Evolutionary conservation across 192 early-diverging fungal species (phyloP), one percentile per base, ranked within the genome.

Genomic region (Coemansia sp.): DNA sequence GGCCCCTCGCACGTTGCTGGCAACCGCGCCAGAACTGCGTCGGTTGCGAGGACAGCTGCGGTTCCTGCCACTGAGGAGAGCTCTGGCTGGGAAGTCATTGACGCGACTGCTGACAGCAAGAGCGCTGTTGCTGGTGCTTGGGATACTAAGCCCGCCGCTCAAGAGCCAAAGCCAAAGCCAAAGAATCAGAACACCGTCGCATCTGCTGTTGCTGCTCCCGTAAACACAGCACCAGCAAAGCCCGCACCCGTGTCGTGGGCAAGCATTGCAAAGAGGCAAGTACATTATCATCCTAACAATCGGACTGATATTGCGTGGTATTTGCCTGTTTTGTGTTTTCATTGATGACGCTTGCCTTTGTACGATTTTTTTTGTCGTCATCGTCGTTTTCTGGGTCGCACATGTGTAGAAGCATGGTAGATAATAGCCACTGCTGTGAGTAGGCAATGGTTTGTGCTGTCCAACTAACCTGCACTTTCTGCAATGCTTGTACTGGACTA

Each of bases 231-330:
- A 10, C 56, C 71, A n/a, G 40, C 79, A 24, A 82, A 83, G 71
- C 61, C 76, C 11, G 76, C 77, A 24, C 71, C 78, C 18, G 70
- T 83, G 76, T 83, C 81, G 28, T 83, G 81, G 81, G 81, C 81
- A 66, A 83, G 65, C 66, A 79, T 83, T 51, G 81, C 81, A 45
- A 77, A 79, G 62, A 75, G 69, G 76, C 70, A 74, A 67, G 72
- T 74, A 38, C n/a, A 58, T 36, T 58, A 58, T 58, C 28, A 3
- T 58, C 18, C 18, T 8, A 58, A 58, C 56, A 58, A 58, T 58
- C 35, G 56, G 56, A 37, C 14, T 28, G 59, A 14, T 38, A 61
- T 38, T 26, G 59, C 39, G 18, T 59, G 28, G 5, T 57, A 14
- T 34, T 6, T 55, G 31, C 14, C 24, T 10, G 48, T 57, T 33